Conservation (phyloP, 176 grass and related monocot species). For the Triticum turgidum region DNA sequence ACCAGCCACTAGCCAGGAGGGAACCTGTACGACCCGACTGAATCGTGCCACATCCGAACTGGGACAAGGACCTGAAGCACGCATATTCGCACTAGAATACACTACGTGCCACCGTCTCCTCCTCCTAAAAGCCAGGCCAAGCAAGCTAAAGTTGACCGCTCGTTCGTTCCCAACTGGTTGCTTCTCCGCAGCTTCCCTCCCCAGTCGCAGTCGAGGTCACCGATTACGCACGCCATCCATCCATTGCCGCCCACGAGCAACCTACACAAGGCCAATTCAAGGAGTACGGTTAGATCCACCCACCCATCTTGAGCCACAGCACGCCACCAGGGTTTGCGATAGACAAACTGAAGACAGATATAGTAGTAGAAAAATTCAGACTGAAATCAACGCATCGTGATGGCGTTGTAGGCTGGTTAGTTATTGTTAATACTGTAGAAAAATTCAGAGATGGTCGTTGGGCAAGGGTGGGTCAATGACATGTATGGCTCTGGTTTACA, state of each 20-base stretch:
- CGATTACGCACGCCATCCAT: conserved; percentile 5
- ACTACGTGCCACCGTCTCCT: neutral
- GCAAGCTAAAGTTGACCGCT: conserved; percentile 6
- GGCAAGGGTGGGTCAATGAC: neutral
- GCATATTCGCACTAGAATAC: neutral
- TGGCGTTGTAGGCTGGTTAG: neutral
- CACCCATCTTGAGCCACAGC: neutral
- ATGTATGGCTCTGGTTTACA: neutral
- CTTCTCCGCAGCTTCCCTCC: conserved; percentile 22
- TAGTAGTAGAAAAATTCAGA: no score
- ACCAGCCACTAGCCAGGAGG: neutral
- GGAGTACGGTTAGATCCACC: neutral
- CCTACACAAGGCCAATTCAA: conserved; percentile 9
- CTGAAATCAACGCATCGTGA: neutral
- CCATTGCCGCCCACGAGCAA: neutral
- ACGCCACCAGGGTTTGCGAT: neutral
- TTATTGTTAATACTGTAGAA: neutral
- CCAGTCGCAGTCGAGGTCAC: conserved; percentile 2
- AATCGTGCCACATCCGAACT: neutral
- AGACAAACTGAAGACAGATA: neutral
- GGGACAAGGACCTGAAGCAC: neutral
- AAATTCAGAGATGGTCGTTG: neutral
- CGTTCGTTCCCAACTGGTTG: neutral
- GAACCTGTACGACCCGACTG: conserved; percentile 10
- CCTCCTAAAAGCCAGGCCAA: conserved; percentile 33